Base-by-base conservation (phyloP, 2,329 filamentous ascomycete genomes). In the Sporothrix mexicana region DNA sequence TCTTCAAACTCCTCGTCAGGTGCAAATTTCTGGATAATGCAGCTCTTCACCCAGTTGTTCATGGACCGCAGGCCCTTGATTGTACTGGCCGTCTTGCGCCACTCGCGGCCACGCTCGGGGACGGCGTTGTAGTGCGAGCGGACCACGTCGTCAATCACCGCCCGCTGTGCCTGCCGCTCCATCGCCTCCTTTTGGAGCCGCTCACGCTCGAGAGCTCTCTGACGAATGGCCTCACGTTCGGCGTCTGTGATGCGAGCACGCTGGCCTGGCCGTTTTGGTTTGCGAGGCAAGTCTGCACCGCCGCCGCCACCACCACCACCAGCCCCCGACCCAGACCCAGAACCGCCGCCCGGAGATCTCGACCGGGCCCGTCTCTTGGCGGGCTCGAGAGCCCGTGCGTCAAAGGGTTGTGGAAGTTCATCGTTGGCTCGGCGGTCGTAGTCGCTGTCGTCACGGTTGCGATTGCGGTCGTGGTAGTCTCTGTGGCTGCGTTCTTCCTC, bases 1-100 rank as follows among this genome's bases (percentile, higher is more conserved):
- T 91, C 88, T 0, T 88, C 84, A 76, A 91, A 91, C 74, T 93
- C 90, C 80, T 95, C 92, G 76, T 91, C 90, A 0, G 93, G 92
- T 4, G 93, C 94, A 83, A 98, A 98, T 80, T 97, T 98, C 80
- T 98, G 95, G 77, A 99, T 98, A 77, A 98, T 89, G 68, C 93
- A 95, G 79, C 94, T 97, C 86, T 99, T 99, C 83, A 99, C 89
- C 96, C 96, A 99, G 82, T 99, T 99, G 84, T 99, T 99, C 85
- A 97, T 96, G 77, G 92, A 93, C 70, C 96, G 90, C 70, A 99
- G 85, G 0, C 96, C 96, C 83, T 97, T 97, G 85, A 99, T 99
- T 78, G 93, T 92, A 81, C 93, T 97, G 78, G 97, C 94, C 7
- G 94, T 97, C 80, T 92, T 94, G 68, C 96, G 90, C 95, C 96